Conservation (phyloP, 495 filamentous ascomycete genomes). For the Neurospora sp. region DNA sequence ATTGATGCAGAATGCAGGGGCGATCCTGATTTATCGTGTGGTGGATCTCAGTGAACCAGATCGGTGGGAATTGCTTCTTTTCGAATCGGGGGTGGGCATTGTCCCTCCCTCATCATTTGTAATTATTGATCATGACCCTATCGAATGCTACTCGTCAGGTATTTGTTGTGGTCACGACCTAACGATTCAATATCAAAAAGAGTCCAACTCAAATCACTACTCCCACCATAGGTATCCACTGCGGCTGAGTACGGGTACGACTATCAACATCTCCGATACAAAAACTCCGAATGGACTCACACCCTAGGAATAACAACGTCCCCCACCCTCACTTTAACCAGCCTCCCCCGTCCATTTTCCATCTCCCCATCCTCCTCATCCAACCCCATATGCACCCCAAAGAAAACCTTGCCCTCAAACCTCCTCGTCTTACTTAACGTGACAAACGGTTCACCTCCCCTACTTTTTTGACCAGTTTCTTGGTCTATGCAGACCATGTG, state of each 20-base stretch:
- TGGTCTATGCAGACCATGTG: conserved; percentile 96
- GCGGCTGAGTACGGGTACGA: too few relatives aligned
- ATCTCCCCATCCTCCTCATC: conserved; percentile 2
- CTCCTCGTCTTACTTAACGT: conserved; percentile 79
- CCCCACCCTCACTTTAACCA: conserved; percentile 36
- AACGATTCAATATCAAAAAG: too few relatives aligned
- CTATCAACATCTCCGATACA: too few relatives aligned
- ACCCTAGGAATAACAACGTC: conserved; percentile 32
- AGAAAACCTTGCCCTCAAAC: conserved; percentile 71
- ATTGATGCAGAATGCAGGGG: background rate
- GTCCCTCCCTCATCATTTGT: too few relatives aligned
- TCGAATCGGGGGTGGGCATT: background rate
- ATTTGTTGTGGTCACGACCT: too few relatives aligned
- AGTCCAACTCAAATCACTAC: too few relatives aligned
- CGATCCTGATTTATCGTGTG: background rate
- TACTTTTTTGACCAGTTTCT: conserved; percentile 57
- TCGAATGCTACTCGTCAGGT: too few relatives aligned
- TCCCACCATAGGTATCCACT: too few relatives aligned
- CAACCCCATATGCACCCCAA: conserved; percentile 69
- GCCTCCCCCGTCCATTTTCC: too few relatives aligned
- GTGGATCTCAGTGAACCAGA: background rate
- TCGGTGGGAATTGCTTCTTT: background rate
- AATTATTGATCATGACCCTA: too few relatives aligned
- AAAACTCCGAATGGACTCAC: background rate
- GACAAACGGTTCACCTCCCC: conserved; percentile 66